Percentiles rank a stretch among this genome's conserved stretches.
phyloP scores from a whole-genome alignment of 306 rosid species.

The Quercus engelmannii region DNA sequence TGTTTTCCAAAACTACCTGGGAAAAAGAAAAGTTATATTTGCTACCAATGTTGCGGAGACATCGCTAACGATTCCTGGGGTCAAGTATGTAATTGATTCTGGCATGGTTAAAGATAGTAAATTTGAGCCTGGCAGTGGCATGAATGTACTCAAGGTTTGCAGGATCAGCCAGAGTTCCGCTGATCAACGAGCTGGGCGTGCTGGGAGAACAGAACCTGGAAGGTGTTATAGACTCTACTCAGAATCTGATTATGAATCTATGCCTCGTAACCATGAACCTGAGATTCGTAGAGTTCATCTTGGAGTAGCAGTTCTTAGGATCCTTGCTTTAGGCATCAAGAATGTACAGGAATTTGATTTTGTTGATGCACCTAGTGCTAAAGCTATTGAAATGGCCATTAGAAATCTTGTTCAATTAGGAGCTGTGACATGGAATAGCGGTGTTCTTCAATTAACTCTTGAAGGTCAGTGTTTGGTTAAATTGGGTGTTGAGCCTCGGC shows the following conservation, averaged over 20 bases:
- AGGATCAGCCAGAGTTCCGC: conserved; percentile 91
- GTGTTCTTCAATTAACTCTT: conserved; percentile 49
- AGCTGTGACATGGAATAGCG: conserved; percentile 46
- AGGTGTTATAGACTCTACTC: conserved; percentile 86
- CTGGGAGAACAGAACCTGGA: conserved; percentile 96
- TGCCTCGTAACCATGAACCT: conserved; percentile 84
- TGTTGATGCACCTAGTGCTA: conserved; percentile 83
- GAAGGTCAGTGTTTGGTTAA: conserved; percentile 67
- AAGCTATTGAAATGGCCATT: conserved; percentile 78
- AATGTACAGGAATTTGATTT: conserved; percentile 75
- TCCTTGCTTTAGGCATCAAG: conserved; percentile 80
- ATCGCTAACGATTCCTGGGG: conserved; percentile 94
- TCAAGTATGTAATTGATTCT: conserved; percentile 83
- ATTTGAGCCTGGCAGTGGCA: conserved; percentile 82
- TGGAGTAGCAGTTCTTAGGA: conserved; percentile 88
- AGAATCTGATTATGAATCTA: conserved; percentile 58
- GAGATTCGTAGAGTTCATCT: conserved; percentile 97
- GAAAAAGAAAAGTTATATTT: conserved; percentile 80
- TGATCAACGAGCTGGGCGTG: conserved; percentile 92
- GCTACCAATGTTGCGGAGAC: conserved; percentile 96
- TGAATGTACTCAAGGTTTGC: conserved; percentile 88
- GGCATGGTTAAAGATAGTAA: conserved; percentile 83
- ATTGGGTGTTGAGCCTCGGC: conserved; percentile 95
- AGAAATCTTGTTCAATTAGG: conserved; percentile 72
- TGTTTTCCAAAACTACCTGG: conserved; percentile 66